A percentile compares a stretch with the other conserved stretches of the same genome.
Conservation (phyloP, 495 filamentous ascomycete species). For the Lasiosphaeria ovina region DNA sequence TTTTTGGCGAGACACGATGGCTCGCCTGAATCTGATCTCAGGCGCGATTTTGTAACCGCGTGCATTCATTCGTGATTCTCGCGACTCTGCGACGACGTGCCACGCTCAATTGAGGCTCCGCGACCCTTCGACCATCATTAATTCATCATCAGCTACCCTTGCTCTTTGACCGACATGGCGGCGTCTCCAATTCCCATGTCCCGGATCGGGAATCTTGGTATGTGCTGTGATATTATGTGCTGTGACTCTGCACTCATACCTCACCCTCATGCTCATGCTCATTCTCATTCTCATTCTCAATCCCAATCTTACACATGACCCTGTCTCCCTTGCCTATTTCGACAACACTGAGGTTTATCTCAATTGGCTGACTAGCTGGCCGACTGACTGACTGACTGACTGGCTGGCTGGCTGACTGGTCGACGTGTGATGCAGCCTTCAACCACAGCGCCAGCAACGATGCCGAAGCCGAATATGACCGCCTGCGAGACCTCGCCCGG, state of each 20-base stretch:
- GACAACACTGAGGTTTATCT: background rate
- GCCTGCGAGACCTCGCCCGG: slow-evolving; percentile 77
- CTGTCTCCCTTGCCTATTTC: background rate
- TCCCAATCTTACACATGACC: background rate
- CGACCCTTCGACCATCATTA: background rate
- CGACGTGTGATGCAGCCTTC: slow-evolving; percentile 59
- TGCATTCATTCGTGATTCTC: no score
- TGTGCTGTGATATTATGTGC: slow-evolving; percentile 36
- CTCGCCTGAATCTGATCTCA: no score
- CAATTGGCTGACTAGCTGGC: no score
- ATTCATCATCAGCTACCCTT: background rate
- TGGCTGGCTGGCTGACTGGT: background rate
- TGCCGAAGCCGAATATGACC: slow-evolving; percentile 87
- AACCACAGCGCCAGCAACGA: slow-evolving; percentile 66
- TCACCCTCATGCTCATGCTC: background rate
- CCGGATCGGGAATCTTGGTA: slow-evolving; percentile 60
- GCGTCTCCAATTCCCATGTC: slow-evolving; percentile 63
- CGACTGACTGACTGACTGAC: background rate
- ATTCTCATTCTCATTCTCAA: background rate
- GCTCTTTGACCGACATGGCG: slow-evolving; percentile 18
- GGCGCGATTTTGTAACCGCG: no score
- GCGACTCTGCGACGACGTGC: no score
- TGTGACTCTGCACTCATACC: background rate
- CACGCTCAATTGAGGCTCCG: no score
- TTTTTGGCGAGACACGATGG: no score